Conservation (phyloP, 805 yeast genomes). For the Pichia rugopelliculosa region DNA sequence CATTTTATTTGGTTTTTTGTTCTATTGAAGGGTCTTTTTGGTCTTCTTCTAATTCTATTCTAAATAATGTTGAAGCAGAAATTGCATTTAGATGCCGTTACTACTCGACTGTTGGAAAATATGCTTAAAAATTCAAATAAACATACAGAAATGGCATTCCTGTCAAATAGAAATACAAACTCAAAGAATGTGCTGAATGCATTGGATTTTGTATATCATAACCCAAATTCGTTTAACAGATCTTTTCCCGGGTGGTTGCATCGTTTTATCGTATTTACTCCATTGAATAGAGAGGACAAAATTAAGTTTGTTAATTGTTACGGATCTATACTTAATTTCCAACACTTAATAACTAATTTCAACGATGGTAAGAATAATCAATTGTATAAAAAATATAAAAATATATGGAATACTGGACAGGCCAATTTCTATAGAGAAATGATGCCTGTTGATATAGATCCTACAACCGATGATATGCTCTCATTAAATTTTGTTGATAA, state of each 20-base stretch:
- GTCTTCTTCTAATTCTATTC: too few species aligned
- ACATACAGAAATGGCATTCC: not conserved
- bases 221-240: not conserved
- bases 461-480: not conserved
- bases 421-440: not conserved
- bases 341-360: not conserved
- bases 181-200: not conserved
- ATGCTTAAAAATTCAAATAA: not conserved
- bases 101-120: not conserved
- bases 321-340: not conserved
- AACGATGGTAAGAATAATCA: not conserved
- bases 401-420: not conserved
- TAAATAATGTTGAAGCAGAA: not conserved
- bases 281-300: not conserved
- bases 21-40: too few species aligned
- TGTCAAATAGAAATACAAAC: not conserved
- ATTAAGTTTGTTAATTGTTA: not conserved
- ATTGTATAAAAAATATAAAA: not conserved
- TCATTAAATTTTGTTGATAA: not conserved
- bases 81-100: not conserved
- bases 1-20: not conserved
- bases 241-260: conserved; percentile 1
- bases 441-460: not conserved
- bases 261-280: not conserved
- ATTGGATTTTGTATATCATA: not conserved